Conservation (phyloP, 129 eudicot genomes). For the Flaveria sonorensis region DNA sequence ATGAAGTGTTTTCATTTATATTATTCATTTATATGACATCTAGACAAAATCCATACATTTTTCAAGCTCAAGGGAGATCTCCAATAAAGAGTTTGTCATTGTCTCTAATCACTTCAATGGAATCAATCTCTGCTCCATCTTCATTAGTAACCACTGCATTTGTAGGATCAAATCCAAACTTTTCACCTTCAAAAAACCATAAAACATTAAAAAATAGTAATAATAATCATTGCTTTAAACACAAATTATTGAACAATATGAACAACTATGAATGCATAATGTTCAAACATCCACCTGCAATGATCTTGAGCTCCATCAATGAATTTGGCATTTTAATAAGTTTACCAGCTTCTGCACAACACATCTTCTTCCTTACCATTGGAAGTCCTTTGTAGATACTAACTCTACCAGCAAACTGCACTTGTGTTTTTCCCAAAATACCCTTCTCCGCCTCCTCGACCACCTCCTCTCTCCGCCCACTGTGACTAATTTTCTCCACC, state of each 20-base stretch:
- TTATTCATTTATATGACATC: not conserved
- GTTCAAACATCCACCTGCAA: constrained; percentile 62
- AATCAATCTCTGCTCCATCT: constrained; percentile 87
- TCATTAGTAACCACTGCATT: constrained; percentile 65
- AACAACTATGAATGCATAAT: constrained; percentile 12
- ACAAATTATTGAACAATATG: not conserved
- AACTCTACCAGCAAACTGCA: constrained; percentile 45
- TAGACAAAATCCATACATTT: constrained; percentile 17
- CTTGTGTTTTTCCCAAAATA: constrained; percentile 33
- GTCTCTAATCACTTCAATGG: constrained; percentile 86
- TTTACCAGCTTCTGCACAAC: constrained; percentile 68
- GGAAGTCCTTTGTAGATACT: constrained; percentile 90
- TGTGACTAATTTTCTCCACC: constrained; percentile 4
- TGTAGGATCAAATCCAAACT: constrained; percentile 73
- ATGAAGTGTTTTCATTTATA: not conserved
- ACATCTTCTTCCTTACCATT: constrained; percentile 42
- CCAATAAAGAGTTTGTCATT: constrained; percentile 78
- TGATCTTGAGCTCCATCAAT: constrained; percentile 62
- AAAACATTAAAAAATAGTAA: not conserved
- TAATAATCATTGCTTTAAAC: not conserved
- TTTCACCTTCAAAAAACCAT: constrained; percentile 50
- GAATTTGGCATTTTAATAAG: constrained; percentile 72
- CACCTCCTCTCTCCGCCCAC: constrained; percentile 18
- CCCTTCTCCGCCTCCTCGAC: constrained; percentile 33
- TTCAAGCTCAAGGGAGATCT: constrained; percentile 39